phyloP scores from a whole-genome alignment of 768 basidiomycete species.

The Suillus americanus region DNA sequence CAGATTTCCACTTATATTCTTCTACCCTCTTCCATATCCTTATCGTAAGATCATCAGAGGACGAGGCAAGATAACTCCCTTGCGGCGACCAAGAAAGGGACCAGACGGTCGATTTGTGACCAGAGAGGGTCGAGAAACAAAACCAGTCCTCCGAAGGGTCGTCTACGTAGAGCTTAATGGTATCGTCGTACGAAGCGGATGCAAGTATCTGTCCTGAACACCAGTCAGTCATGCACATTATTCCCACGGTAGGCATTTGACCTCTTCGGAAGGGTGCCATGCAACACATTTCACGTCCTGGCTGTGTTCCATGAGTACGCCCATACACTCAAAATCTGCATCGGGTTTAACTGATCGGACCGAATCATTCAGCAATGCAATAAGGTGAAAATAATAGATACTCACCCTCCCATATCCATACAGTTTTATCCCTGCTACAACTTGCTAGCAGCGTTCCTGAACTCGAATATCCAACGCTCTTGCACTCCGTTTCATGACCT shows the following conservation, averaged over 20 bases:
- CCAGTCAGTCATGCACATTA: slow-evolving; percentile 15
- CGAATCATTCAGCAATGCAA: not conserved
- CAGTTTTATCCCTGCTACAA: slow-evolving; percentile 94
- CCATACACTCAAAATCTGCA: slow-evolving; percentile 91
- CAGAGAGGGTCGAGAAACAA: slow-evolving; percentile 76
- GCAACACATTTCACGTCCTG: slow-evolving; percentile 96
- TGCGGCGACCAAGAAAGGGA: slow-evolving; percentile 77
- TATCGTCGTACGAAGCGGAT: slow-evolving; percentile 96
- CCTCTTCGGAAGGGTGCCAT: slow-evolving; percentile 97
- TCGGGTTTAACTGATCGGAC: slow-evolving; percentile 74
- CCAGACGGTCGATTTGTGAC: slow-evolving; percentile 92
- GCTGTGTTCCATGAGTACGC: slow-evolving; percentile 93
- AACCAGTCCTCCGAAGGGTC: slow-evolving; percentile 96
- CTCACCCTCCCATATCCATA: slow-evolving; percentile 98
- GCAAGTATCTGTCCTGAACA: slow-evolving; percentile 74
- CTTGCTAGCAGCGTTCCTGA: slow-evolving; percentile 84
- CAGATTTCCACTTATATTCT: slow-evolving; percentile 63
- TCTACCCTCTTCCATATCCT: slow-evolving; percentile 78
- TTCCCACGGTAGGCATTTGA: slow-evolving; percentile 27
- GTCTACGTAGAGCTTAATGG: slow-evolving; percentile 89
- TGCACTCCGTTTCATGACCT: slow-evolving; percentile 97
- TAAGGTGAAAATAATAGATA: slow-evolving; percentile 1
- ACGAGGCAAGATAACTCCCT: slow-evolving; percentile 81
- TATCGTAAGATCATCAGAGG: slow-evolving; percentile 82
- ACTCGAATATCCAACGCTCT: slow-evolving; percentile 80